phyloP scores from a whole-genome alignment of 2,329 filamentous ascomycete species.

The Venturia carpophila region DNA sequence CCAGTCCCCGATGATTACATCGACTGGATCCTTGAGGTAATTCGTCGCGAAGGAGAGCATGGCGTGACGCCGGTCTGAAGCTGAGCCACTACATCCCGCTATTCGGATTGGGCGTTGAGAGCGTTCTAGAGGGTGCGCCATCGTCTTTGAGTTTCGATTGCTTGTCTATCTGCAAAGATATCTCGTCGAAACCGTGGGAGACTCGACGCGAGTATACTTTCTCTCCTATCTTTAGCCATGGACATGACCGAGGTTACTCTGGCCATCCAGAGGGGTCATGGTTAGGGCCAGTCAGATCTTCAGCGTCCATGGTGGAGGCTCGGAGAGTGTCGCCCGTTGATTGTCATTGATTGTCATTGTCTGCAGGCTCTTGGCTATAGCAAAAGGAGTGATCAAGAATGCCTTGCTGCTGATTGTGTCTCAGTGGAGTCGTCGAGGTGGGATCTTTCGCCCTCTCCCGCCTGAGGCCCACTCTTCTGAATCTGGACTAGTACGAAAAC shows the following conservation, averaged over 20 bases:
- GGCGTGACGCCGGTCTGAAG: conserved; percentile 28
- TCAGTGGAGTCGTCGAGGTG: background rate
- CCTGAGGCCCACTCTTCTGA: background rate
- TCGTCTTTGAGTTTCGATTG: background rate
- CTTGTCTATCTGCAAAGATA: background rate
- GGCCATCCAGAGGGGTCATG: background rate
- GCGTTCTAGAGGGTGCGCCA: background rate
- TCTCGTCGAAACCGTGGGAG: background rate
- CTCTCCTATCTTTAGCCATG: background rate
- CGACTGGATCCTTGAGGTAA: conserved; percentile 26
- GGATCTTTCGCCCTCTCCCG: background rate
- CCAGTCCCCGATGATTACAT: conserved; percentile 39
- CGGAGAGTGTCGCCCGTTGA: background rate
- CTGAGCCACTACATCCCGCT: conserved; percentile 28
- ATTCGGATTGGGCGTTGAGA: conserved; percentile 19
- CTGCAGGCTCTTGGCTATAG: background rate
- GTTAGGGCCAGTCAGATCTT: background rate
- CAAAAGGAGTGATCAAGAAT: background rate
- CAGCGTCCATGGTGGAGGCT: background rate
- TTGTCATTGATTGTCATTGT: background rate
- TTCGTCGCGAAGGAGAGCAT: conserved; percentile 28
- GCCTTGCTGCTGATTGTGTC: background rate
- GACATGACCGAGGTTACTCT: background rate
- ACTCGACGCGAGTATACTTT: background rate
- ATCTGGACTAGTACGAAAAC: background rate